These are phyloP conservation scores for Scheffersomyces parashehatae DNA, from an alignment of 1,139 yeast genomes.

Conservation along the genomic window DNA sequence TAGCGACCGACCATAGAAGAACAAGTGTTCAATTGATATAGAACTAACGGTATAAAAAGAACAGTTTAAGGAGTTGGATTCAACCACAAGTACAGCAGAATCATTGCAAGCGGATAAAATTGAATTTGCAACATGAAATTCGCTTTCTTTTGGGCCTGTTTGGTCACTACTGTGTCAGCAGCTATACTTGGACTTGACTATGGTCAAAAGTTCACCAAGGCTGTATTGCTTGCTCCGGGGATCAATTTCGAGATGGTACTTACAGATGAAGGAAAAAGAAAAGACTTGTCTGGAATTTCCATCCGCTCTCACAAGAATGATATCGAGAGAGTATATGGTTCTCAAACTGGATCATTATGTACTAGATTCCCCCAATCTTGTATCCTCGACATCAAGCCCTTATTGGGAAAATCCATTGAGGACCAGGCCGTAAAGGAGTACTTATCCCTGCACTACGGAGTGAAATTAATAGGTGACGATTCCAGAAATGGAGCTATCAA, in stretches of 20 bases:
- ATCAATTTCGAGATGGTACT: conserved; percentile 83
- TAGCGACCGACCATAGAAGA: too few species aligned
- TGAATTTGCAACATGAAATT: neutral
- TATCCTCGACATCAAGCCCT: conserved; percentile 63
- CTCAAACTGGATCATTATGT: conserved; percentile 68
- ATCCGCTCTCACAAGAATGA: conserved; percentile 50
- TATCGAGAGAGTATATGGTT: conserved; percentile 76
- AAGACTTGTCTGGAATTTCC: conserved; percentile 79
- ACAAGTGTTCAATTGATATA: too few species aligned
- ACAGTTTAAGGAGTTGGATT: too few species aligned
- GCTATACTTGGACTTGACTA: conserved; percentile 87
- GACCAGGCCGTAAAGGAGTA: conserved; percentile 48
- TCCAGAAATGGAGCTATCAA: conserved; percentile 53
- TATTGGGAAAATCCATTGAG: conserved; percentile 65
- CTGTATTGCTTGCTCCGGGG: conserved; percentile 88
- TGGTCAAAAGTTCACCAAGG: conserved; percentile 87
- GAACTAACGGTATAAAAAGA: too few species aligned
- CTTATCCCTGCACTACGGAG: conserved; percentile 59
- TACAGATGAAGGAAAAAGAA: conserved; percentile 89
- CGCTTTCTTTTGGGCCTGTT: neutral
- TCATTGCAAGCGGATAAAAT: too few species aligned
- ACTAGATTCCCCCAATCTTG: conserved; percentile 76
- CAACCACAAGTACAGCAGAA: too few species aligned
- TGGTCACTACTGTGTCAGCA: conserved; percentile 25
- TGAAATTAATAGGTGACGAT: conserved; percentile 43